These are phyloP conservation scores for Penicillium digitatum DNA, from an alignment of 2,329 filamentous ascomycete species.

Conservation along the genomic window DNA sequence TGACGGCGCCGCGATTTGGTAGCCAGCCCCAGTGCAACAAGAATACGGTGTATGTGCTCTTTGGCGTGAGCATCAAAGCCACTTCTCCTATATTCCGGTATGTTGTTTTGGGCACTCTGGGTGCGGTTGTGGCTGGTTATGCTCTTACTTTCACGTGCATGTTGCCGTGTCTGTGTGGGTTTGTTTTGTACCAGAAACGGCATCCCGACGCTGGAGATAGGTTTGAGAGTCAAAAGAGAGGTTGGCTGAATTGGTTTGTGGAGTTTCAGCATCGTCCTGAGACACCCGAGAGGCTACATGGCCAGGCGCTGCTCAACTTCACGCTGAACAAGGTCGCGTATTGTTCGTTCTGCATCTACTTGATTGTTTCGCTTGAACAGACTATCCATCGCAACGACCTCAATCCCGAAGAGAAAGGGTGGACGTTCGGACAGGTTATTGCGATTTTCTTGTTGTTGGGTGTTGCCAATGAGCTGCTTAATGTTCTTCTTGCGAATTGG, in stretches of 20 bases:
- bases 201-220: background rate
- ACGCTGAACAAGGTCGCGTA: slow-evolving; percentile 14
- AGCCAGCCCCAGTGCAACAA: slow-evolving; percentile 15
- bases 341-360: slow-evolving; percentile 14
- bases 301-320: slow-evolving; percentile 7
- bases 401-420: slow-evolving; percentile 11
- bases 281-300: slow-evolving; percentile 1
- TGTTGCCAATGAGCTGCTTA: slow-evolving; percentile 17
- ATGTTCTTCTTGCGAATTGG: slow-evolving; percentile 17
- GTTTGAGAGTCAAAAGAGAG: background rate
- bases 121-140: slow-evolving; percentile 3
- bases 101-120: slow-evolving; percentile 13
- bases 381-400: slow-evolving; percentile 15
- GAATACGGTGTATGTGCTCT: slow-evolving; percentile 15
- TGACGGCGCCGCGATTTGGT: slow-evolving; percentile 15
- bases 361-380: slow-evolving; percentile 21
- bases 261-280: background rate
- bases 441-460: slow-evolving; percentile 17
- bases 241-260: slow-evolving; percentile 10
- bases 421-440: slow-evolving; percentile 20
- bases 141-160: slow-evolving; percentile 12
- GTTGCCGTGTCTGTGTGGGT: slow-evolving; percentile 13
- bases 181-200: background rate
- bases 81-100: slow-evolving; percentile 18
- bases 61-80: slow-evolving; percentile 16